Evolutionary conservation across 495 filamentous ascomycete genomes (phyloP), one percentile per base, ranked within the genome.

Genomic region (Daldinia bambusicola): DNA sequence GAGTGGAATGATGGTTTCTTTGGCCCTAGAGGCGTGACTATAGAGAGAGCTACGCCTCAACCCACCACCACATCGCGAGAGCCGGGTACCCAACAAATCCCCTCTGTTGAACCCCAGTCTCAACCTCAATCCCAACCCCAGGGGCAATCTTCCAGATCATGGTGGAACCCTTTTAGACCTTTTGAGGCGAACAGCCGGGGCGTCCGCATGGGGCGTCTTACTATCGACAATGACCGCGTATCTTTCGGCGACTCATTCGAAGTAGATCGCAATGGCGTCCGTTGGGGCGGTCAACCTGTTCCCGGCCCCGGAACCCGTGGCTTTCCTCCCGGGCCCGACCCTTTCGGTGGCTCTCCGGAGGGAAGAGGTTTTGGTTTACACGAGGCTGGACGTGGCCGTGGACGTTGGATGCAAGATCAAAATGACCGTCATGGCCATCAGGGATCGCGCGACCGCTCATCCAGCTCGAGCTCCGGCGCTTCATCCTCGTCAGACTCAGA

Each of bases 1-100:
- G 82, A 85, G 64, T 87, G 85, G 85, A 87, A 87, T 50, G 75
- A 81, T 4, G 79, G 82, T 10, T 86, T 87, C 75, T 86, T 85
- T 55, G 71, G 37, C 6, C 83, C 81, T 16, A 70, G 84, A 32
- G 78, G 82, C 16, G 67, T 74, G 20, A 77, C 31, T 14, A 61
- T 67, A 50, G 52, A 37, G 10, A 68, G 45, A 5, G 6, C 34
- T 30, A 52, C 18, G 9, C 9, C 20, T 13, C 16, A 41, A 2
- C 18, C 59, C 6, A 32, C 55, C 8, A 50, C 9, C 13, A n/a
- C 40, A 61, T 56, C 55, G 10, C 48, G 18, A n/a, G 14, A 36
- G 16, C 57, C 61, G 16, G 50, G 36, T n/a, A 16, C 14, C 40
- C 20, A 45, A n/a, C 48, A 56, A 12, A 20, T 12, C 12, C 41